These are phyloP conservation scores for Aspergillus pseudoglaucus DNA, from an alignment of 2,329 filamentous ascomycete species.

Conservation along the genomic window DNA sequence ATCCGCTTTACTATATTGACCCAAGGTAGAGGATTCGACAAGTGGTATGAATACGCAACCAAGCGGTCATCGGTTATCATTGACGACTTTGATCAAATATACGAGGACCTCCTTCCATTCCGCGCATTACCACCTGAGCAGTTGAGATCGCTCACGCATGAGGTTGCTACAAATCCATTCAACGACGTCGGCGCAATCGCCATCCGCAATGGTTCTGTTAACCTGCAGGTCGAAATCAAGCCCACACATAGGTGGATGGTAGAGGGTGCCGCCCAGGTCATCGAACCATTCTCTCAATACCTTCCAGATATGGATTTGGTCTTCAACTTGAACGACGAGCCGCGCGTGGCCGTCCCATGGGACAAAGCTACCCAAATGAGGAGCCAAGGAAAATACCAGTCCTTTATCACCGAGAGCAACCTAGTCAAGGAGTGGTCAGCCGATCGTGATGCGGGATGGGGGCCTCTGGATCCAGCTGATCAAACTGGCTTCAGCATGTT, in stretches of 20 bases:
- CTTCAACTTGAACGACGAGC: slow-evolving; percentile 58
- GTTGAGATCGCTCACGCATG: slow-evolving; percentile 48
- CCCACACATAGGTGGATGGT: slow-evolving; percentile 56
- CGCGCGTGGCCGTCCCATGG: slow-evolving; percentile 50
- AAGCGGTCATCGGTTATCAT: slow-evolving; percentile 48
- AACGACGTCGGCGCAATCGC: slow-evolving; percentile 52
- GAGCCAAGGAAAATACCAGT: slow-evolving; percentile 17
- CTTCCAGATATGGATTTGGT: slow-evolving; percentile 59
- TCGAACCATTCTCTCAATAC: slow-evolving; percentile 47
- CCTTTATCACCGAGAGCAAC: slow-evolving; percentile 12
- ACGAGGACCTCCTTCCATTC: slow-evolving; percentile 52
- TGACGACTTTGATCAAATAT: slow-evolving; percentile 56
- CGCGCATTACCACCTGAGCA: slow-evolving; percentile 45
- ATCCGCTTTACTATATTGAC: slow-evolving; percentile 5
- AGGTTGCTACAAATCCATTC: slow-evolving; percentile 47
- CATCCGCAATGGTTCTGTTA: slow-evolving; percentile 48
- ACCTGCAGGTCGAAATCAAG: slow-evolving; percentile 45
- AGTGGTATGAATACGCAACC: slow-evolving; percentile 54
- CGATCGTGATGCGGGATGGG: slow-evolving; percentile 34
- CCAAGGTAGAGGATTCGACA: slow-evolving; percentile 45
- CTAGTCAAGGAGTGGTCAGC: slow-evolving; percentile 30
- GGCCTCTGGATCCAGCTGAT: slow-evolving; percentile 28
- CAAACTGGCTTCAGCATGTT: slow-evolving; percentile 31
- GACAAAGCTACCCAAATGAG: slow-evolving; percentile 34
- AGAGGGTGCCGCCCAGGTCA: slow-evolving; percentile 48